Evolutionary conservation across 768 basidiomycete genomes (phyloP), one percentile per base, ranked within the genome.

Genomic region (Tricholoma bakamatsutake): DNA sequence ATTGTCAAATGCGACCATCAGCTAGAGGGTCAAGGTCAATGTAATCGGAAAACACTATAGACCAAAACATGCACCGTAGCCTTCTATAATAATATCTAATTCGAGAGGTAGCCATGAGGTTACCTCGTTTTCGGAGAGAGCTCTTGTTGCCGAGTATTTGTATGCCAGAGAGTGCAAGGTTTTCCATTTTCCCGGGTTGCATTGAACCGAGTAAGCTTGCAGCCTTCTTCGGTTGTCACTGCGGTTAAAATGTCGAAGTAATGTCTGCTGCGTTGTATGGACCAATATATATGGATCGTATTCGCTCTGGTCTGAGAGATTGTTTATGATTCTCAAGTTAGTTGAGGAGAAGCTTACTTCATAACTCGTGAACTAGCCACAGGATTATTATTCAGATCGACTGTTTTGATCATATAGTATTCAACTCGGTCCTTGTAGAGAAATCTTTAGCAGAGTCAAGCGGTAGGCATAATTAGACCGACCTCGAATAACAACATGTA

Each of bases 61-160:
- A 31, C 46, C 5, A 54, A 17, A 18, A 50, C 3, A 67, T 81
- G 33, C 59, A 89, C 89, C 77, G 60, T 77, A 82, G 39, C 90
- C 92, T 46, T 85, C 69, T 33, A 92, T 60, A 24, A 93, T 72
- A 0, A 68, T 53, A 34, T 83, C 80, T 0, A 81, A 67, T 45
- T 84, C 83, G 7, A 92, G 64, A 4, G 86, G 83, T 28, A 85
- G 68, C 9, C 78, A 62, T 1, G 72, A 69, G 4, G 77, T 77
- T 40, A 78, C 50, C 39, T 62, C 61, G 8, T 47, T 57, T 37
- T n/a, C 39, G 18, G n/a, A 12, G n/a, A 34, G 30, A 35, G 13
- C 40, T 33, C 47, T 15, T 30, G 27, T 15, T 40, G 43, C 57
- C 31, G 51, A 53, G 28, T 37, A 49, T 42, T 46, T 30, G 64